Percentiles rank a stretch among this genome's conserved stretches.
phyloP scores from a whole-genome alignment of 306 rosid genomes.

The Ziziphus jujuba region DNA sequence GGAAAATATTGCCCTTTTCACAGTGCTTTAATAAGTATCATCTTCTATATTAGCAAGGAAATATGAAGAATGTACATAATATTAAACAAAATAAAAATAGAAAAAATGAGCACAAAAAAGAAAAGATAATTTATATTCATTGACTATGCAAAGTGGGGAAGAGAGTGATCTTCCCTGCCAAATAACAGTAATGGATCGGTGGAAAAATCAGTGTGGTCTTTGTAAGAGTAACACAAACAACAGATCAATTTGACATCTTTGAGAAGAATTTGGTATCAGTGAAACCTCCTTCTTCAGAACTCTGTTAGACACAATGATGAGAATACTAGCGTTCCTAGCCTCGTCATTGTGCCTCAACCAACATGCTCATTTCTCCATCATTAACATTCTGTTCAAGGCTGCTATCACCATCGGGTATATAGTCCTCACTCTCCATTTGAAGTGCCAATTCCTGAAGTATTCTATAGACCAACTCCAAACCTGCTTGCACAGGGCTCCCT shows the following conservation, averaged over 20 bases:
- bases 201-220: neutral
- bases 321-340: slow-evolving; percentile 15
- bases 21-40: too few species aligned
- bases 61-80: too few species aligned
- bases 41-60: too few species aligned
- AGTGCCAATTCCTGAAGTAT: slow-evolving; percentile 58
- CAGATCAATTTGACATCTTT: neutral
- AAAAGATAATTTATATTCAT: too few species aligned
- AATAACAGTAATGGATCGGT: too few species aligned
- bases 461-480: slow-evolving; percentile 38
- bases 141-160: too few species aligned
- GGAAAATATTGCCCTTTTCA: too few species aligned
- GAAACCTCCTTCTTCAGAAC: neutral
- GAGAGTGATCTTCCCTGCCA: neutral
- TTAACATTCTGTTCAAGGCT: slow-evolving; percentile 29
- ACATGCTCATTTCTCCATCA: slow-evolving; percentile 14
- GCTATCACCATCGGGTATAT: slow-evolving; percentile 5
- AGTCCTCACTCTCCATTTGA: slow-evolving; percentile 54
- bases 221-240: neutral
- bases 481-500: slow-evolving; percentile 45
- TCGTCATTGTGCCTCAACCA: slow-evolving; percentile 27
- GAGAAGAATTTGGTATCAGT: neutral
- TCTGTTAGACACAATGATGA: neutral
- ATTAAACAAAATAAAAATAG: too few species aligned
- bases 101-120: too few species aligned